Evolutionary conservation across 2,329 filamentous ascomycete species (phyloP), one percentile per base, ranked within the genome.

Genomic region (Aspergillus thermomutatus): DNA sequence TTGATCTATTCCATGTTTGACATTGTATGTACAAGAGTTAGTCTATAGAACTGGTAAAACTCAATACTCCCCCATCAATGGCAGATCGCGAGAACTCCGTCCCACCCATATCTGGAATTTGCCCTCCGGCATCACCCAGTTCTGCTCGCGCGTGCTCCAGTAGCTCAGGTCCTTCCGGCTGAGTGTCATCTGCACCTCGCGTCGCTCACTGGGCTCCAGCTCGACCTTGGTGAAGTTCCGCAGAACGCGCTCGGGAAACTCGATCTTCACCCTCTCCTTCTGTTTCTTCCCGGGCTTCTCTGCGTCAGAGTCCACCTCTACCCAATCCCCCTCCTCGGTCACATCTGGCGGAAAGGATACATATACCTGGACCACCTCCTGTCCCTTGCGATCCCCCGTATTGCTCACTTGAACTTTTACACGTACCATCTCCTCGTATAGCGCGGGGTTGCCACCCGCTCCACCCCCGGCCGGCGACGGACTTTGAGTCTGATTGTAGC

Each of bases 151-250:
- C 0, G 84, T 81, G 67, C 89, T 87, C 89, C 89, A 91, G 48
- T 89, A 87, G 62, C 88, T 90, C 54, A 91, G 55, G 67, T 91
- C 89, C 64, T 87, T 83, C 55, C 89, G 81, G 6, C 82, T 89
- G 55, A 91, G 64, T 0, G 77, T 74, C 64, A 91, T 79, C 21
- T 79, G 77, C 0, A 91, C 81, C 0, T 73, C 79, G 55, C 73
- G 72, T 3, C 72, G 80, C 66, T 85, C 77, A 0, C 83, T 85
- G 0, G 80, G 77, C 3, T 79, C 75, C 17, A 91, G 72, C 26
- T 75, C 70, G 2, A 89, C 76, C 77, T 92, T 91, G 60, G 88
- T 86, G 67, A 92, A 92, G 28, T 88, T 88, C 14, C 89, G 82
- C 21, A 92, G 78, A n/a, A 74, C 73, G 31, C 74, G 69, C 1